Base-by-base conservation (phyloP, 805 yeast genomes). In the Starmera dryadoides region DNA sequence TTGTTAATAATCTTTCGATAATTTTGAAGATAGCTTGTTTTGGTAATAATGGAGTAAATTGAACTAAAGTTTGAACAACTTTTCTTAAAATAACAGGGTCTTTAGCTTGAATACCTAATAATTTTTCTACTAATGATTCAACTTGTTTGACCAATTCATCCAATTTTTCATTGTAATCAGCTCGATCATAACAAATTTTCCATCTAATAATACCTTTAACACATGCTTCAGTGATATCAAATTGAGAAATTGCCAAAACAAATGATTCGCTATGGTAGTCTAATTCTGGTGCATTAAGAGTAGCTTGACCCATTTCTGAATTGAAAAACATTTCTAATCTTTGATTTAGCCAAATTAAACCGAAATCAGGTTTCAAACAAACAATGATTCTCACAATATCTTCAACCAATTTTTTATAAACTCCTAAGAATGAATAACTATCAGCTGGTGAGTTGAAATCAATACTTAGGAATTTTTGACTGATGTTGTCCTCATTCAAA, bases 161-260 rank as follows among this genome's bases (percentile, higher is more conserved):
- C 12, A 77, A 66, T 30, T 65, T 63, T 29, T 74, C 79, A 37
- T 75, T 69, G 42, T 65, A 69, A 35, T 63, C 68, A 5, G 68
- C 71, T 6, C 78, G 77, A 28, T 62, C 71, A 51, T 86, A 88
- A 96, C 97, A 91, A 15, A 87, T 79, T 51, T 86, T 78, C 98
- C 99, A 94, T 55, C 99, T 75, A 11, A 93, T 80, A 19, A 94
- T 81, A 29, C 98, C 98, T 43, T 95, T 75, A 26, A 93, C 76
- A 48, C 94, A 82, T 28, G 95, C 82, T 59, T 91, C 98, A 21
- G 88, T 86, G 20, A 88, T 77, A 54, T 79, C 81, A 44, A 93
- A 79, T 56, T 88, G 96, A 0, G 95, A 76, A 38, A 81, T 73
- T 0, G 95, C 93, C 43, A 78, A 73, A 33, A 83, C 71, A 54